A percentile compares a stretch with the other conserved stretches of the same genome.
Conservation (phyloP, 2,329 filamentous ascomycete genomes). For the Fusarium praegraminearum region DNA sequence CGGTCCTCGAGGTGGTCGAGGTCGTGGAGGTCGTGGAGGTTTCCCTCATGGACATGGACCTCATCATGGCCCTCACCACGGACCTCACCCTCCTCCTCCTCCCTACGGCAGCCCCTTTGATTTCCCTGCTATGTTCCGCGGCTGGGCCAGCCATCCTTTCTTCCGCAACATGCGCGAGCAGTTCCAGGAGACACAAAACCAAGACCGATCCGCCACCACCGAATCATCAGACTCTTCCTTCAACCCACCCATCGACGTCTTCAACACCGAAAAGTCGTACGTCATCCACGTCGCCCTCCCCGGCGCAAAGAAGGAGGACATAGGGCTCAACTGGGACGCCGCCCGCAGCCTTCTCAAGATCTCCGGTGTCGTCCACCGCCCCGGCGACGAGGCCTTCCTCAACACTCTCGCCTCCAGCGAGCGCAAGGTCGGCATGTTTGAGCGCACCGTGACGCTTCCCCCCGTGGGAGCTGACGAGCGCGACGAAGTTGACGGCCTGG, state of each 20-base stretch:
- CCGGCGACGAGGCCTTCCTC: slow-evolving; percentile 76
- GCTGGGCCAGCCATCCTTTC: slow-evolving; percentile 58
- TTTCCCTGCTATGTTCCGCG: slow-evolving; percentile 55
- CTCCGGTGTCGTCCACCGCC: slow-evolving; percentile 78
- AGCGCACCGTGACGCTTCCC: slow-evolving; percentile 74
- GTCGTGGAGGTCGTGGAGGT: slow-evolving; percentile 39
- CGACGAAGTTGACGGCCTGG: slow-evolving; percentile 73
- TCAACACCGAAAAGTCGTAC: slow-evolving; percentile 74
- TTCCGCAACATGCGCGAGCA: slow-evolving; percentile 58
- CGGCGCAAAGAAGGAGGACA: slow-evolving; percentile 82
- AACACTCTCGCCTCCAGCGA: slow-evolving; percentile 72
- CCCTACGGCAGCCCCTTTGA: slow-evolving; percentile 50
- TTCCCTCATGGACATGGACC: slow-evolving; percentile 36
- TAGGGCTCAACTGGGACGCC: slow-evolving; percentile 80
- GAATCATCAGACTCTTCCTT: slow-evolving; percentile 71
- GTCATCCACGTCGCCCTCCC: slow-evolving; percentile 81
- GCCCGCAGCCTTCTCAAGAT: slow-evolving; percentile 75
- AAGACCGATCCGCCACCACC: slow-evolving; percentile 27
- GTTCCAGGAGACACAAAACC: slow-evolving; percentile 33
- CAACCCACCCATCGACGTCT: slow-evolving; percentile 78
- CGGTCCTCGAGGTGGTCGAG: slow-evolving; percentile 41
- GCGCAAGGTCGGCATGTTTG: slow-evolving; percentile 79
- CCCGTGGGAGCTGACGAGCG: slow-evolving; percentile 57
- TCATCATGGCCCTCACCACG: slow-evolving; percentile 39
- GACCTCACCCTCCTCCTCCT: slow-evolving; percentile 33